A percentile compares a stretch with the other conserved stretches of the same genome.
These are phyloP conservation scores for Lobosporangium transversale DNA, from an alignment of 192 early-diverging fungal genomes.

Conservation along the genomic window DNA sequence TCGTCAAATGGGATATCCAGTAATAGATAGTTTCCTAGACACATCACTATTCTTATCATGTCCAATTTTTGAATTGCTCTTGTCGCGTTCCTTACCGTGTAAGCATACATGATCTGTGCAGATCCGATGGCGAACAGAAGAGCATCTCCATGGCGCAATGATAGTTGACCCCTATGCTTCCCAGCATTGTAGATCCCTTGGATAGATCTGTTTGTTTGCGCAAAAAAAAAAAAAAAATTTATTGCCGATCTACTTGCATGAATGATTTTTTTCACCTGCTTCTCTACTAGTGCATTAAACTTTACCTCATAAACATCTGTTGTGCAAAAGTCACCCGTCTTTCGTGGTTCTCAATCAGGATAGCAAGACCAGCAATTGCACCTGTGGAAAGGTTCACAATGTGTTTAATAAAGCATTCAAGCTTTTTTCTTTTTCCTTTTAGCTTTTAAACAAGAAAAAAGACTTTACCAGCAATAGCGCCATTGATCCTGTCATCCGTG, in stretches of 20 bases:
- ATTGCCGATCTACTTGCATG: too few relatives aligned
- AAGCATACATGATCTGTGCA: constrained; percentile 67
- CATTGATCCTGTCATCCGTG: constrained; percentile 66
- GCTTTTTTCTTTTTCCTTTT: too few relatives aligned
- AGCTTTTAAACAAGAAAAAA: too few relatives aligned
- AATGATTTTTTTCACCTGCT: too few relatives aligned
- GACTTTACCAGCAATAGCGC: constrained; percentile 58
- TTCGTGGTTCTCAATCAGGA: constrained; percentile 63
- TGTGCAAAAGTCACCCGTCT: constrained; percentile 65
- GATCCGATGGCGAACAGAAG: constrained; percentile 61
- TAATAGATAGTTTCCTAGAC: too few relatives aligned
- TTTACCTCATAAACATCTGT: constrained; percentile 68
- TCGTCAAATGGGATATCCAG: too few relatives aligned
- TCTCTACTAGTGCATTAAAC: too few relatives aligned
- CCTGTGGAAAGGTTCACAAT: constrained; percentile 18
- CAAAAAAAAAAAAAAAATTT: too few relatives aligned
- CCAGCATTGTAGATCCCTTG: constrained; percentile 67
- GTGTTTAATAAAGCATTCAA: too few relatives aligned
- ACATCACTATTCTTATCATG: neutral
- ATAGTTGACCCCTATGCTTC: constrained; percentile 60
- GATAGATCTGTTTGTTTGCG: constrained; percentile 49
- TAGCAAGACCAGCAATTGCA: constrained; percentile 60
- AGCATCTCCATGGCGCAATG: constrained; percentile 65
- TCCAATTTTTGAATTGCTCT: neutral
- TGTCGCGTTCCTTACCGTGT: constrained; percentile 59